Evolutionary conservation across 2,329 filamentous ascomycete species (phyloP), one percentile per base, ranked within the genome.

Genomic region (Sodiomyces alkalinus): DNA sequence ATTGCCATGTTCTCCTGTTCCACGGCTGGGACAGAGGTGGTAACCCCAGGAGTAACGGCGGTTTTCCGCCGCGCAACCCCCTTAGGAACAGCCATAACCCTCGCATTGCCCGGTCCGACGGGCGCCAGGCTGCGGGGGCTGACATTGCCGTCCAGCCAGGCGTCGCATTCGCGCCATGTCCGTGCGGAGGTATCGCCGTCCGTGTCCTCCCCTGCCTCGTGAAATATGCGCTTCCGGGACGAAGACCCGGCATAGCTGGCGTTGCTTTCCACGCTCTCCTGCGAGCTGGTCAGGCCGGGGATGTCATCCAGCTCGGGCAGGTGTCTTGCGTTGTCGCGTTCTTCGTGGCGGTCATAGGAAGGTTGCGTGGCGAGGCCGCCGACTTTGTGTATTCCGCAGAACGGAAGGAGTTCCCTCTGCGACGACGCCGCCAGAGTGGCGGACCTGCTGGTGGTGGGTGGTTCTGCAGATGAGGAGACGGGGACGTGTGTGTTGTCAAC

Each of bases 311-410:
- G 36, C 5, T 42, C 44, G 3, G 51, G 51, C 4, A 52, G 33
- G n/a, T n/a, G n/a, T n/a, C n/a, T n/a, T n/a, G n/a, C n/a, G 11
- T 41, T 41, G 23, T 51, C 43, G 12, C 43, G 34, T 19, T 28
- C 37, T 5, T 40, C 36, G 7, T 16, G 18, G 5, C 14, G 5
- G 24, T 7, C 16, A 12, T 19, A 6, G 17, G 15, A 14, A 10
- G 68, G 60, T 46, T 83, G 77, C 17, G 64, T 57, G 17, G 65
- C 66, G 22, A 76, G 54, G 0, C 80, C 80, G 21, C 80, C 80
- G 31, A 80, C 62, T 43, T 75, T 83, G 55, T 82, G 66, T 39
- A 90, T 64, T 16, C 81, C 83, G 47, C 81, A 87, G 47, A 85
- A 92, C 1, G 83, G 82, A 6, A 76, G 57, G 4, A 92, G 60